Evolutionary conservation across 192 early-diverging fungal genomes (phyloP), one percentile per base, ranked within the genome.

Genomic region (Backusella westeae): DNA sequence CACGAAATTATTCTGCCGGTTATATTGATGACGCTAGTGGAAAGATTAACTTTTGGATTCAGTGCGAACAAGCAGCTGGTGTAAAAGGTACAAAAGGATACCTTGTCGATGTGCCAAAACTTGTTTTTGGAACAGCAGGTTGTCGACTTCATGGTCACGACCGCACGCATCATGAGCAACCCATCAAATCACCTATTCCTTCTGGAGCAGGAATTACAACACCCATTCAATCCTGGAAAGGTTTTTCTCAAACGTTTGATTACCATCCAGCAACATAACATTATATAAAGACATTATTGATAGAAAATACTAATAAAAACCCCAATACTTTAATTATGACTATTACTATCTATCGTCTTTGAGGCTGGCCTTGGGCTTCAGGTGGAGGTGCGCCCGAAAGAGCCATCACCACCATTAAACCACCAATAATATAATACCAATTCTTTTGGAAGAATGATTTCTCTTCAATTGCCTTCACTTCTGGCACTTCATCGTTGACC

Each of bases 381-480:
- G 44, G 5, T 10, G 42, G 26, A 29, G 70, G 46, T 52, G 38
- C 34, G 41, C 34, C 71, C 26, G 12, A 15, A 26, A 65, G 12
- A 6, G 53, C 41, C 49, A 78, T 44, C 9, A 78, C 49, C 8
- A 75, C 5, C 21, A 75, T 67, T 23, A 17, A 49, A 21, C n/a
- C 56, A 34, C n/a, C 67, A 4, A 79, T 19, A 12, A 75, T 39
- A n/a, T 71, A 23, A 34, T 75, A 76, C 81, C 81, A 82, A 34
- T 82, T 78, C 70, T 82, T 82, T 66, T 78, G 81, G 71, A 78
- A 78, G 19, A 82, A 82, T 23, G 81, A 71, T 26, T 82, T 78
- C 44, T 82, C 81, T 35, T 78, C 77, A 59, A 69, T 49, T 10
- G 29, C 69, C 15, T 75, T 67, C n/a, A 75, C 73, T 5, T 59